Evolutionary conservation across 2,329 filamentous ascomycete genomes (phyloP).

Genomic region (Thelonectria blattea): DNA sequence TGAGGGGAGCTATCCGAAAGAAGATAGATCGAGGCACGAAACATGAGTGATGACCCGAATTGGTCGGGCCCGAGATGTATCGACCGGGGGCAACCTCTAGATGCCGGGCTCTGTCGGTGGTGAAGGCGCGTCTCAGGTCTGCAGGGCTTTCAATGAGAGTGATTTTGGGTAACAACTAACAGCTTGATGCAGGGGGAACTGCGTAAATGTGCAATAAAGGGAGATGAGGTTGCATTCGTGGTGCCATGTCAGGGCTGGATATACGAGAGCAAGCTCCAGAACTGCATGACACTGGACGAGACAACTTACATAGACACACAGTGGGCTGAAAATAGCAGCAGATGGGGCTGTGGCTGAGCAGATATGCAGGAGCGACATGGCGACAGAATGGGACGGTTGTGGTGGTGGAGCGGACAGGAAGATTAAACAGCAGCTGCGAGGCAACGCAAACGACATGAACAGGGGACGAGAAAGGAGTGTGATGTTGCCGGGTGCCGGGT

Average conservation of each 20-base stretch:
- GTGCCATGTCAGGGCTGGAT: not conserved
- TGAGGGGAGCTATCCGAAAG: not conserved
- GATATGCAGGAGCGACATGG: slow-evolving; percentile 15
- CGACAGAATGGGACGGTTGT: not conserved
- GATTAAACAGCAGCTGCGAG: not conserved
- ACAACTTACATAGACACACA: not conserved
- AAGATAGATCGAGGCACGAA: not conserved
- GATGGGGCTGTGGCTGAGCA: slow-evolving; percentile 32
- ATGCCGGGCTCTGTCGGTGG: not conserved
- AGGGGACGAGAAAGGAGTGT: not conserved
- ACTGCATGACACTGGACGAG: not conserved
- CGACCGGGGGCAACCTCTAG: not conserved
- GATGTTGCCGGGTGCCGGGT: not conserved
- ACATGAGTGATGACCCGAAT: not conserved
- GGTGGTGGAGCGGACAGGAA: slow-evolving; percentile 7
- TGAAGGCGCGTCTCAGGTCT: not conserved
- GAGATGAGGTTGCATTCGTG: not conserved
- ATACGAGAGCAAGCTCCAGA: not conserved
- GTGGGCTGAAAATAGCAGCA: slow-evolving; percentile 32
- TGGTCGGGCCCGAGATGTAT: not conserved
- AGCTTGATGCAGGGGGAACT: not conserved
- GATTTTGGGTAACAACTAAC: not conserved
- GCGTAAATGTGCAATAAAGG: not conserved
- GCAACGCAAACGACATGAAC: not conserved
- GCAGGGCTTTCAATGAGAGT: not conserved